Evolutionary conservation across 1,139 yeast species (phyloP), one percentile per base, ranked within the genome.

Genomic region (Lizanozyma gosingica): DNA sequence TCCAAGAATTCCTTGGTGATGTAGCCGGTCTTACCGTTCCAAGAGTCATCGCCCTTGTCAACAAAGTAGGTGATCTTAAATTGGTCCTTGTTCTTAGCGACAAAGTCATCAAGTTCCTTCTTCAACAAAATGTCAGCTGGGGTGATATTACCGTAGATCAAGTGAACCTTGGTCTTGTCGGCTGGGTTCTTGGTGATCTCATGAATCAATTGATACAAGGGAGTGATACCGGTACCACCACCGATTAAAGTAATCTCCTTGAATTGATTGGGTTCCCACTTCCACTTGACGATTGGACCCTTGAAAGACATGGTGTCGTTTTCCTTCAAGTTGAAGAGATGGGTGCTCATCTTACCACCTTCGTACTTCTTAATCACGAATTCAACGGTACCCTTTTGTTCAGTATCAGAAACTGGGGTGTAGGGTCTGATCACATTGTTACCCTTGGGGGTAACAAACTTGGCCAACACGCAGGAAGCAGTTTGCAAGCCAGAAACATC

Each of bases 171-270:
- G 55, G 97, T 92, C 61, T 84, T 83, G 67, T 90, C 97, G 34
- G 65, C 65, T 37, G 94, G 87, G 69, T 88, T 78, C 54, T 72
- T 71, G 57, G 81, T 66, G 53, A 83, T 73, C 48, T 79, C 79
- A 52, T 78, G 80, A 49, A 86, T 63, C 60, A 92, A 66, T 67
- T 92, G 98, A 72, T 74, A 88, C 71, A 90, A 73, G 46, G 97
- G 98, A 27, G 97, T 86, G 63, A 92, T 87, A 63, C 97, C 97
- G 38, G 94, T 76, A 57, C 98, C 98, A 52, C 96, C 98, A 51
- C 97, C 97, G 54, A 92, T 73, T 68, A 92, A 74, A 41, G 84
- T 83, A 56, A 94, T 76, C 48, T 79, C 71, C 54, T 83, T 77
- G 65, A 77, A 92, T 66, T 80, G 77, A 71, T 90, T 90, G 52